Evolutionary conservation across 1,139 yeast species (phyloP).

Genomic region (Casaregolazyma lundiana): DNA sequence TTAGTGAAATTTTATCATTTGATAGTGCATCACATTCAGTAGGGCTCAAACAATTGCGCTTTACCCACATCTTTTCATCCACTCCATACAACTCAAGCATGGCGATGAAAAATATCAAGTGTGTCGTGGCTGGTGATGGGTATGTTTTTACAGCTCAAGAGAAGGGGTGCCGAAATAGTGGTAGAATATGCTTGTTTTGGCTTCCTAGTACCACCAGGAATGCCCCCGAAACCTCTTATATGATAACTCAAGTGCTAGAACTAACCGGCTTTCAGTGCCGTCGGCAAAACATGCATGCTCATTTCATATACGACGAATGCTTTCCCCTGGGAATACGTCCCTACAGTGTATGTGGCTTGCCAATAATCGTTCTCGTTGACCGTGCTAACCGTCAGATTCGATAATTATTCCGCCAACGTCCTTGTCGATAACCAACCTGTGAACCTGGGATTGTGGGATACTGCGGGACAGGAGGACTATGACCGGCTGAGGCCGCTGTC

Average conservation of each 20-base stretch:
- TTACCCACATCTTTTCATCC: neutral
- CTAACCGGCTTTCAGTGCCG: slow-evolving; percentile 49
- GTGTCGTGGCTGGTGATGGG: slow-evolving; percentile 96
- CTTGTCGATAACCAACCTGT: slow-evolving; percentile 78
- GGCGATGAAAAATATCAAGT: slow-evolving; percentile 81
- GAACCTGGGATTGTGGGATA: slow-evolving; percentile 88
- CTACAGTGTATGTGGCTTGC: slow-evolving; percentile 54
- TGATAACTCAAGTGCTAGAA: neutral
- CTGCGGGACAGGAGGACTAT: slow-evolving; percentile 96
- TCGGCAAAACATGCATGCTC: slow-evolving; percentile 86
- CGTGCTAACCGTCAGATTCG: slow-evolving; percentile 43
- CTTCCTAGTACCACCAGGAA: neutral
- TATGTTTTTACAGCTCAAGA: slow-evolving; percentile 22
- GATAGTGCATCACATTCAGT: neutral
- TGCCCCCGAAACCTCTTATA: neutral
- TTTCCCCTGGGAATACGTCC: slow-evolving; percentile 92
- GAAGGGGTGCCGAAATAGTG: too few species aligned
- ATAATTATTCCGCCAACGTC: slow-evolving; percentile 83
- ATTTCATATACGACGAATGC: slow-evolving; percentile 91
- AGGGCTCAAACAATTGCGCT: neutral
- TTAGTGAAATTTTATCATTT: neutral
- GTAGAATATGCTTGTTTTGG: neutral
- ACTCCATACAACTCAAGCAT: neutral
- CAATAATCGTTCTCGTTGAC: too few species aligned
- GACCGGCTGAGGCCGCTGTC: slow-evolving; percentile 87